phyloP scores from a whole-genome alignment of 495 filamentous ascomycete genomes.

The Neurospora tetrasperma region DNA sequence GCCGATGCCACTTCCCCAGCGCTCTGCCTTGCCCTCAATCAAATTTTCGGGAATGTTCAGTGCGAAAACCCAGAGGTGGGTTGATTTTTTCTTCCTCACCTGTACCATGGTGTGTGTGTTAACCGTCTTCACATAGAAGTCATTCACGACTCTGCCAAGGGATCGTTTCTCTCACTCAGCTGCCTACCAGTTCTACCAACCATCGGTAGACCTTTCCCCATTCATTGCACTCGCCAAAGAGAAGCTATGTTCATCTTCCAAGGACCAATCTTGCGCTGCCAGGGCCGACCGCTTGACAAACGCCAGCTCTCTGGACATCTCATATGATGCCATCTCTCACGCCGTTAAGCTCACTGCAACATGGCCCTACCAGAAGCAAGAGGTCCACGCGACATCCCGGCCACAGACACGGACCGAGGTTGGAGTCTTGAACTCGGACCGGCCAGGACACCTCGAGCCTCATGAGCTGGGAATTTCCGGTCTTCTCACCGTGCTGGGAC shows the following conservation, averaged over 20 bases:
- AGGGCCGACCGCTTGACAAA: conserved; percentile 23
- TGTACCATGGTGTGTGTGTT: neutral
- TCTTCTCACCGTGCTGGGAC: conserved; percentile 66
- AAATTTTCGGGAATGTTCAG: conserved; percentile 49
- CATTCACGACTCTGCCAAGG: conserved; percentile 56
- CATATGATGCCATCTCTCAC: conserved; percentile 63
- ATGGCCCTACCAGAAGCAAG: conserved; percentile 39
- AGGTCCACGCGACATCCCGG: conserved; percentile 29
- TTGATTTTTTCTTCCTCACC: neutral
- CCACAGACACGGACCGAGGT: conserved; percentile 51
- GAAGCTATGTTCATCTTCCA: conserved; percentile 38
- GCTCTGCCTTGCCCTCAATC: conserved; percentile 52
- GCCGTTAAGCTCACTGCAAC: conserved; percentile 51
- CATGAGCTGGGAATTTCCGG: conserved; percentile 73
- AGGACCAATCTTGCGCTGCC: conserved; percentile 25
- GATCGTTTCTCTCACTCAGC: conserved; percentile 57
- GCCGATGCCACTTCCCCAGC: conserved; percentile 28
- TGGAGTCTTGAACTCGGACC: conserved; percentile 65
- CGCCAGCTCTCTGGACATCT: conserved; percentile 62
- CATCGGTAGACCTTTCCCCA: conserved; percentile 43
- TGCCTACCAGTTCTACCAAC: conserved; percentile 58
- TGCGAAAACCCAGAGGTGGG: conserved; percentile 42
- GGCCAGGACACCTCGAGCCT: conserved; percentile 44
- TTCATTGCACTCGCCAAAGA: conserved; percentile 49
- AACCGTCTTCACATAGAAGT: conserved; percentile 36